Evolutionary conservation across 2,329 filamentous ascomycete species (phyloP), one percentile per base, ranked within the genome.

Genomic region (Lachnellula suecica): DNA sequence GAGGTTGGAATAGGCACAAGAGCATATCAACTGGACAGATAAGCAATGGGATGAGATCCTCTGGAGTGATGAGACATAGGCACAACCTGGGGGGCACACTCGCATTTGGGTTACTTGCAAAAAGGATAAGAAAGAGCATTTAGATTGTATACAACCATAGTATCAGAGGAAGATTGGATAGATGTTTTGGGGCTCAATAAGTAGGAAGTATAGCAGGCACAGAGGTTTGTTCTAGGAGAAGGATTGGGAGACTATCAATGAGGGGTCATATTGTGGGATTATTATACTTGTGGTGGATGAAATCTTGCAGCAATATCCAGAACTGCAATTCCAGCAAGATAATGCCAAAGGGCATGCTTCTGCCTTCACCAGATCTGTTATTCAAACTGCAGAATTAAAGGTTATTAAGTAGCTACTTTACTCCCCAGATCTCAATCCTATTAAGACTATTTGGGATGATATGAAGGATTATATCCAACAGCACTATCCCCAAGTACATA

Each of bases 401-500:
- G 15, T 24, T 38, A 59, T 62, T 5, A 17, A 44, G 4, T 61
- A 29, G 58, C 59, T 54, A 29, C 13, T 46, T 3, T 20, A 45
- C 19, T 59, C 52, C 8, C 56, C 56, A 23, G 58, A 60, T 49
- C 48, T 60, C 6, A 57, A 52, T 43, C 51, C 51, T 27, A 62
- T 60, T 27, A 42, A 59, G 44, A 57, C 44, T 24, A 27, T 61
- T 8, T 59, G 43, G 57, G 29, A 60, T 49, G 9, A 25, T 15
- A 60, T 59, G 29, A 62, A 62, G 51, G 48, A 59, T 22, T 58
- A 59, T 52, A 58, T 58, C 23, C 41, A 60, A 44, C 27, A 49
- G 31, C 23, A 54, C 15, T 51, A 57, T 46, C 56, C 48, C 40
- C 6, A 54, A 4, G 44, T 58, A 11, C 23, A 58, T 40, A 47